Base-by-base conservation (phyloP, 345 rosid species). In the Gynandropsis gynandra region DNA sequence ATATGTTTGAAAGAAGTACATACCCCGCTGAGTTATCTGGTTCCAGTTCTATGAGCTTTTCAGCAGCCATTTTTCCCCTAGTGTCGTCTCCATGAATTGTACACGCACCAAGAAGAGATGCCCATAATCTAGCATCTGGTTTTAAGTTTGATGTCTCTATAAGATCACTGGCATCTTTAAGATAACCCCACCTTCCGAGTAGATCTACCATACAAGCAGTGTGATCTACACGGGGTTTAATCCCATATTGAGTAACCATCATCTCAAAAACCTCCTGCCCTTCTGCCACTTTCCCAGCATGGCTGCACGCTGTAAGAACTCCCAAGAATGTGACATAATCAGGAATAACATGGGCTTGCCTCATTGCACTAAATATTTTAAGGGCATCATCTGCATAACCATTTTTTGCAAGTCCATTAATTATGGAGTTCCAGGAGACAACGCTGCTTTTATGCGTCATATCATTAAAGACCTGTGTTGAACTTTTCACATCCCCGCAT, bases 181-280 rank as follows among this genome's bases (percentile, higher is more conserved):
- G 85, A 67, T 72, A 74, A 7, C 96, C 96, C 83, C 95, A 87
- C 51, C 92, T 77, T 14, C 96, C 96, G 40, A 86, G 78, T 78
- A 89, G 94, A 83, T 89, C 97, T 61, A 87, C 83, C 79, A 87
- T 74, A 69, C 96, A 87, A 47, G 96, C 94, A 64, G 72, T 78
- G 27, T 87, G 98, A 67, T 80, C 96, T 16, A 70, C 78, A 61
- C 89, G 80, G 4, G 95, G 81, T 54, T 67, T 70, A 64, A 83
- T 81, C 46, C 74, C 64, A 43, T 74, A 79, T 58, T 49, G 72
- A 61, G 69, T 65, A 53, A 74, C 70, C 96, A 89, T 89, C 48
- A 63, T 66, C 21, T 86, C 72, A 63, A 78, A 89, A 31, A 86
- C 72, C 54, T 48, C 59, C 18, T 73, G 79, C 15, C 96, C 98